These are phyloP conservation scores for Ogataea zsoltii DNA, from an alignment of 805 yeast species.

Conservation along the genomic window DNA sequence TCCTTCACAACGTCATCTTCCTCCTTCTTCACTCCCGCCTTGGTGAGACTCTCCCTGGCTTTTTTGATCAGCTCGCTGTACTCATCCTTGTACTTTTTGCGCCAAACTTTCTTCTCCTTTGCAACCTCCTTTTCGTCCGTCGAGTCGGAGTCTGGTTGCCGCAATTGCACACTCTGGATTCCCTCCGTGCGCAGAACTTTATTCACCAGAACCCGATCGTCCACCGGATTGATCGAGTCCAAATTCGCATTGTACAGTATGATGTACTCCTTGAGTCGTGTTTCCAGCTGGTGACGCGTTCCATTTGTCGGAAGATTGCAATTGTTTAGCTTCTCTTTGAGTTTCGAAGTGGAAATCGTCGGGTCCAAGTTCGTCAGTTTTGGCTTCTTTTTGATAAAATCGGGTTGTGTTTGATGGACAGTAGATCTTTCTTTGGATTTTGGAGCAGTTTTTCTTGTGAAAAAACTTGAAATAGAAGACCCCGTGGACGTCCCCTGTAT, in stretches of 20 bases:
- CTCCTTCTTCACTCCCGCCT: constrained; percentile 3
- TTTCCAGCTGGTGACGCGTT: constrained; percentile 59
- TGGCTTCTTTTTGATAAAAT: constrained; percentile 16
- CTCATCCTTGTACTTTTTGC: constrained; percentile 24
- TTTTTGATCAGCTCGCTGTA: constrained; percentile 26
- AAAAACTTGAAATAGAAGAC: constrained; percentile 19
- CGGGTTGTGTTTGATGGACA: constrained; percentile 27
- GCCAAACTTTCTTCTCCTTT: constrained; percentile 26
- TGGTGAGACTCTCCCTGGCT: constrained; percentile 25
- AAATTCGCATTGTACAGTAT: constrained; percentile 79
- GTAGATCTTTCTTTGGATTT: constrained; percentile 9
- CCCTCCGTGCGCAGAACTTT: constrained; percentile 70
- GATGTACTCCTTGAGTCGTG: constrained; percentile 75
- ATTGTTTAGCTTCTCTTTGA: constrained; percentile 58
- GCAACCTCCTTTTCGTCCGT: constrained; percentile 21
- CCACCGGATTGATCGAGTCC: constrained; percentile 67
- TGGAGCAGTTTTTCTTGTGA: constrained; percentile 6
- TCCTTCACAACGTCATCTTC: not conserved
- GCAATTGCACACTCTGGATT: constrained; percentile 22
- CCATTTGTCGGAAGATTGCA: constrained; percentile 64
- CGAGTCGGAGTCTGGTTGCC: constrained; percentile 14
- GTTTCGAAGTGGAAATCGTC: constrained; percentile 53
- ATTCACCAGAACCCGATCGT: constrained; percentile 53
- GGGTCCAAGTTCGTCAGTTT: constrained; percentile 67
- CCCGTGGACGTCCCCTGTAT: too few species aligned